Base-by-base conservation (phyloP, 495 filamentous ascomycete species). In the Parachaetomium inaequale region DNA sequence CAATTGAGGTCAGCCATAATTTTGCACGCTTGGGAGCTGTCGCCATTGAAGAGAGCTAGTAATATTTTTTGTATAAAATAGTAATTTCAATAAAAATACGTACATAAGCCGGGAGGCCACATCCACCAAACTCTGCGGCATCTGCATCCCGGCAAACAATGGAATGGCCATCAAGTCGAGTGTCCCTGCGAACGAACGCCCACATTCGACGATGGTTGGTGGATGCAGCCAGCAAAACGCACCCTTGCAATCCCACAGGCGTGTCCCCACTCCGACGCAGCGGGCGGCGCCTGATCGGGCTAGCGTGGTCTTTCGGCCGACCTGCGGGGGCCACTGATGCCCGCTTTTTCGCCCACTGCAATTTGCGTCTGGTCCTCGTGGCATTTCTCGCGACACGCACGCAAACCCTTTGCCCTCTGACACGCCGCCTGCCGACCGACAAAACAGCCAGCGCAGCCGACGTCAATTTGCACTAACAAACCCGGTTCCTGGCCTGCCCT, bases 381-480 rank as follows among this genome's bases (percentile, higher is more conserved):
- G 66, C 64, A 68, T 68, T n/a, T 72, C 59, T 71, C 58, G 62
- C 68, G 61, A 66, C 62, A 64, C 63, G 54, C 63, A 66, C 63
- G 55, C 63, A 66, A 66, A 58, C 46, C 63, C 59, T 62, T 62
- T 36, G 38, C 38, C 28, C 25, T 51, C 56, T 55, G 47, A 14
- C 56, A 56, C 55, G 50, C 57, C 52, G 58, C 58, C 52, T 49
- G 58, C 58, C 53, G 47, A 60, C 63, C 63, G 62, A 8, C 51
- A 53, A 17, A 59, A 36, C 63, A 60, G 34, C 57, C 34, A 57
- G n/a, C 40, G 6, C n/a, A 57, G 29, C 57, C 43, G 17, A 36
- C 23, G 32, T 40, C 40, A 42, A 40, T 51, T 10, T 29, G 36
- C 57, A 60, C 51, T 45, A 12, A 23, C 32, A 38, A 58, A 23